Conservation (phyloP, 164 flowering plant species). For the Tetrastigma voinierianum region DNA sequence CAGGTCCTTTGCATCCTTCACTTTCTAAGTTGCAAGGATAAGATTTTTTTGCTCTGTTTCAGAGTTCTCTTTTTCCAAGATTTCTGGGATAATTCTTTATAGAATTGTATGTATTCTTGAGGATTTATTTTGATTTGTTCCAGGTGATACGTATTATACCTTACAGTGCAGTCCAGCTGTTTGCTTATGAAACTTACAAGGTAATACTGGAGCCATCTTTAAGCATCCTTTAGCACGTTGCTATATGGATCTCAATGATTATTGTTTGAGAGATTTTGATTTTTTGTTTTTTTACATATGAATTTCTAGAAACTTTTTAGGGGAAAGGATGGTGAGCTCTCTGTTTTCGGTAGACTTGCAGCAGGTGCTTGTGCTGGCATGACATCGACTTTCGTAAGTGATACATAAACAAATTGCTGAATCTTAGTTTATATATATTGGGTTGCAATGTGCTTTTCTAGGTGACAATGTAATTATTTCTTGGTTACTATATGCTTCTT, state of each 20-base stretch:
- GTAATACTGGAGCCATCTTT: slow-evolving; percentile 23
- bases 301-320: slow-evolving; percentile 65
- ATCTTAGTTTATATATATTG: neutral
- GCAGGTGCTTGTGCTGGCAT: slow-evolving; percentile 99
- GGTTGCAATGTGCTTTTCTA: neutral
- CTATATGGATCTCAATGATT: neutral
- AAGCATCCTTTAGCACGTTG: neutral
- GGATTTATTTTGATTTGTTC: slow-evolving; percentile 3
- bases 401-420: neutral
- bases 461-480: neutral
- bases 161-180: slow-evolving; percentile 90
- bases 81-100: neutral
- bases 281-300: slow-evolving; percentile 5
- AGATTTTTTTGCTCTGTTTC: too few species aligned
- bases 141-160: slow-evolving; percentile 89
- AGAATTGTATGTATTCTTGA: neutral
- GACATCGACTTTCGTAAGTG: slow-evolving; percentile 95
- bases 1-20: slow-evolving; percentile 51
- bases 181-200: slow-evolving; percentile 91
- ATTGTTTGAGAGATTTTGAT: neutral
- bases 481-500: neutral
- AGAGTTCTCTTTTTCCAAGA: neutral
- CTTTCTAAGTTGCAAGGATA: neutral
- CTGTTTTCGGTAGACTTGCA: slow-evolving; percentile 87
- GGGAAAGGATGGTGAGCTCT: slow-evolving; percentile 75